Evolutionary conservation across 2,329 filamentous ascomycete genomes (phyloP).

Genomic region (Diplodia intermedia): DNA sequence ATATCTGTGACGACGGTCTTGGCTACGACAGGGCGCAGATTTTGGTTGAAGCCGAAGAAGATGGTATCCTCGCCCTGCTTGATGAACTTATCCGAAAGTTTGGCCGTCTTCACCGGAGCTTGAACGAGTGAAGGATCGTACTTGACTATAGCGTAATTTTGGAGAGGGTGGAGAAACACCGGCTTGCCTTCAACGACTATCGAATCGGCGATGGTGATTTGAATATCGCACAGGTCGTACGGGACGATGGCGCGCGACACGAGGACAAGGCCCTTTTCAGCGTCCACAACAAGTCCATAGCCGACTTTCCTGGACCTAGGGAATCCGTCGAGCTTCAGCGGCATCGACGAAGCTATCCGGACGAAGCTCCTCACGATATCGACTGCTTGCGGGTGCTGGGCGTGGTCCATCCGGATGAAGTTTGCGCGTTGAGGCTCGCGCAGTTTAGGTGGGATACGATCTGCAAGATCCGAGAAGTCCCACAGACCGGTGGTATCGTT

Average conservation of each 20-base stretch:
- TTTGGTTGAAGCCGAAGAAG: constrained; percentile 98
- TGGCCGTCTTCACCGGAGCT: constrained; percentile 89
- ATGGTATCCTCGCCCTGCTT: constrained; percentile 94
- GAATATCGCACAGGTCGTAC: constrained; percentile 96
- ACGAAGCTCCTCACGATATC: constrained; percentile 95
- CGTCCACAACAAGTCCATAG: constrained; percentile 96
- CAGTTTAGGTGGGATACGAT: constrained; percentile 76
- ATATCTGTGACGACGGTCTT: constrained; percentile 97
- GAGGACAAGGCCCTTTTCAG: constrained; percentile 91
- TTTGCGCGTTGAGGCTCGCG: constrained; percentile 79
- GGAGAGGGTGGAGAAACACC: constrained; percentile 92
- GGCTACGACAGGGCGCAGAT: constrained; percentile 88
- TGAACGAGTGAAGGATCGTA: constrained; percentile 95
- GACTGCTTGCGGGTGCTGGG: constrained; percentile 86
- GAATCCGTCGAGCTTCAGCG: constrained; percentile 96
- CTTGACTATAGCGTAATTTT: constrained; percentile 95
- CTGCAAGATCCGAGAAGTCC: constrained; percentile 89
- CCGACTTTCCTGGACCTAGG: constrained; percentile 93
- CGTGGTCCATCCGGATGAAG: constrained; percentile 90
- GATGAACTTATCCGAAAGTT: constrained; percentile 79
- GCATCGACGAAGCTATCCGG: constrained; percentile 89
- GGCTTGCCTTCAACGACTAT: constrained; percentile 94
- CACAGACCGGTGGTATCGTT: constrained; percentile 91
- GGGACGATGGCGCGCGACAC: constrained; percentile 94
- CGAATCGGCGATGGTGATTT: constrained; percentile 93